Conservation (phyloP, 2,329 filamentous ascomycete species). For the Colletotrichum sp. region DNA sequence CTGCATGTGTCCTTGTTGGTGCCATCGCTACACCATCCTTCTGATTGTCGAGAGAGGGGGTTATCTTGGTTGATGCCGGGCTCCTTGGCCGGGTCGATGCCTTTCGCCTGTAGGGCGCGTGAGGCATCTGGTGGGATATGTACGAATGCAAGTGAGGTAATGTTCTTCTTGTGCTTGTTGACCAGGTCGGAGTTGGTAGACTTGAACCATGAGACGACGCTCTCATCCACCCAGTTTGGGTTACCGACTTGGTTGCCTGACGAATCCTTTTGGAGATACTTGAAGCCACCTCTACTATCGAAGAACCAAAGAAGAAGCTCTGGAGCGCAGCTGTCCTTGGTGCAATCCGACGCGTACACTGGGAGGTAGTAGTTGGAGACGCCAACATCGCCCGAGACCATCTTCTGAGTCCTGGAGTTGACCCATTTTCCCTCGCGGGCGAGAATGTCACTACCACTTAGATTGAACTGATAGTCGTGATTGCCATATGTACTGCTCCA, state of each 20-base stretch:
- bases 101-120: conserved; percentile 39
- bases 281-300: conserved; percentile 65
- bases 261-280: conserved; percentile 44
- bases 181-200: conserved; percentile 34
- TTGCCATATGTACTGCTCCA: conserved; percentile 78
- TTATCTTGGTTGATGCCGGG: conserved; percentile 50
- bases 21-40: conserved; percentile 49
- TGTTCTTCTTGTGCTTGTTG: conserved; percentile 32
- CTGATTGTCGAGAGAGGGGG: conserved; percentile 44
- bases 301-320: conserved; percentile 73
- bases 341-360: conserved; percentile 43
- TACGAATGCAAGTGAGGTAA: conserved; percentile 53
- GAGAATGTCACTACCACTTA: conserved; percentile 52
- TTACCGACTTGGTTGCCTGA: conserved; percentile 34
- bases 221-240: conserved; percentile 50
- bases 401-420: conserved; percentile 42
- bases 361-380: conserved; percentile 54
- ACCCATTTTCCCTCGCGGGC: conserved; percentile 43
- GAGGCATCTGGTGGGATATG: conserved; percentile 53
- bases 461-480: conserved; percentile 67
- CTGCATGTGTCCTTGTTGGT: conserved; percentile 38
- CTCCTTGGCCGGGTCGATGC: conserved; percentile 39
- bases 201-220: conserved; percentile 51
- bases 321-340: conserved; percentile 34
- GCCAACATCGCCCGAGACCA: conserved; percentile 43